Percentiles rank a stretch among this genome's conserved stretches.
phyloP scores from a whole-genome alignment of 2,329 filamentous ascomycete species.

The Elsinoe batatas region DNA sequence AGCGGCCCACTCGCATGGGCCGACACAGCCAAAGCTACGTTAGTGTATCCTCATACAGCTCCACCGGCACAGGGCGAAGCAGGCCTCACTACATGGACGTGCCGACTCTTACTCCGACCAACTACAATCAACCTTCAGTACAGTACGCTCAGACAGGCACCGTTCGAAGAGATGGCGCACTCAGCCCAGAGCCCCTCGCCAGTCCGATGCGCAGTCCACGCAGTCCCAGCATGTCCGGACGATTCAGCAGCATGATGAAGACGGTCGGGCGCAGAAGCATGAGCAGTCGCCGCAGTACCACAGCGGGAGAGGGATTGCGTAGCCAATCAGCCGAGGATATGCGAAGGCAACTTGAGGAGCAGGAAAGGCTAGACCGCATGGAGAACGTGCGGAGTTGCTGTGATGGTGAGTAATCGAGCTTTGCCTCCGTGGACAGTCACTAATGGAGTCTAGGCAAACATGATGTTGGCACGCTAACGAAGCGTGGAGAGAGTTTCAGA shows the following conservation, averaged over 20 bases:
- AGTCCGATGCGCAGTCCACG: not conserved
- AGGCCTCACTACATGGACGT: conserved; percentile 15
- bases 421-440: conserved; percentile 7
- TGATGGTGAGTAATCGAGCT: conserved; percentile 59
- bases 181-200: not conserved
- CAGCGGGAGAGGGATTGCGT: conserved; percentile 47
- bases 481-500: conserved; percentile 11
- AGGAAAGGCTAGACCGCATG: conserved; percentile 65
- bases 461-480: conserved; percentile 38
- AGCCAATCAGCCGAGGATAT: conserved; percentile 69
- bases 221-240: conserved; percentile 30
- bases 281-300: conserved; percentile 22
- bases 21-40: conserved; percentile 32
- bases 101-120: conserved; percentile 17
- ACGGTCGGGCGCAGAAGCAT: conserved; percentile 27
- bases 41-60: conserved; percentile 33
- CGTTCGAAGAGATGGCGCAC: conserved; percentile 5
- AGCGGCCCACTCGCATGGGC: conserved; percentile 39
- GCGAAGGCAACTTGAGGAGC: conserved; percentile 63
- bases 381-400: conserved; percentile 97
- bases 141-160: not conserved
- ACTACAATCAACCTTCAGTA: not conserved
- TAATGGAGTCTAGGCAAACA: conserved; percentile 35
- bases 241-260: conserved; percentile 40
- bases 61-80: conserved; percentile 49